These are phyloP conservation scores for Tritrichomonas musculus DNA, from an alignment of 208 protist genomes.

Conservation along the genomic window DNA sequence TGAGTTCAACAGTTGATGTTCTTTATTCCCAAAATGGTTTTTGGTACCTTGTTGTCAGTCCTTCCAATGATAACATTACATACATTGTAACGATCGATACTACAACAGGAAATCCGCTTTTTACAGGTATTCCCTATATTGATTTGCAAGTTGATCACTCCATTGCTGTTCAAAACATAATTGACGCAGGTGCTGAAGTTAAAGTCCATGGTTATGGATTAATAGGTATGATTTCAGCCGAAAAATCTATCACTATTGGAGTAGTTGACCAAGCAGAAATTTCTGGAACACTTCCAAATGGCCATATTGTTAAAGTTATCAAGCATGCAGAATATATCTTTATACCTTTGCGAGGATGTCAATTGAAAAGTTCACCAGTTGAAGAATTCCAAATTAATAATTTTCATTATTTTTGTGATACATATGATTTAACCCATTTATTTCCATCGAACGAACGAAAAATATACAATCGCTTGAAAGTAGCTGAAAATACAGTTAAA, in stretches of 20 bases:
- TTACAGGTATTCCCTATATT: neutral
- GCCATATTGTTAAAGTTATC: neutral
- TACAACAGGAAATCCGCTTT: neutral
- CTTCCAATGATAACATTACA: neutral
- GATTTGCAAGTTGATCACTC: neutral
- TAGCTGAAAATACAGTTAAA: neutral
- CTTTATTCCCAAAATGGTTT: too few species aligned
- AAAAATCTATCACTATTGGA: neutral
- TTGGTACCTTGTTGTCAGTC: neutral
- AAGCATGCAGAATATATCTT: neutral
- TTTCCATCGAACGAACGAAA: neutral
- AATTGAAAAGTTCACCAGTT: neutral
- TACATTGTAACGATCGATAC: neutral
- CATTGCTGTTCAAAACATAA: neutral
- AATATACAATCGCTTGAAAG: too few species aligned
- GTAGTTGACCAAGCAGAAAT: neutral
- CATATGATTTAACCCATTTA: neutral
- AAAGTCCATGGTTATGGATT: neutral
- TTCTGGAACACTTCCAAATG: neutral
- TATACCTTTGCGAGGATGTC: neutral
- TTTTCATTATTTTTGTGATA: neutral
- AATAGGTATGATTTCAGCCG: neutral
- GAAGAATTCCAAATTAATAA: neutral
- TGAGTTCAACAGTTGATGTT: too few species aligned
- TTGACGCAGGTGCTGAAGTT: neutral